phyloP scores from a whole-genome alignment of 257 asterid genomes.

The Solanum etuberosum region DNA sequence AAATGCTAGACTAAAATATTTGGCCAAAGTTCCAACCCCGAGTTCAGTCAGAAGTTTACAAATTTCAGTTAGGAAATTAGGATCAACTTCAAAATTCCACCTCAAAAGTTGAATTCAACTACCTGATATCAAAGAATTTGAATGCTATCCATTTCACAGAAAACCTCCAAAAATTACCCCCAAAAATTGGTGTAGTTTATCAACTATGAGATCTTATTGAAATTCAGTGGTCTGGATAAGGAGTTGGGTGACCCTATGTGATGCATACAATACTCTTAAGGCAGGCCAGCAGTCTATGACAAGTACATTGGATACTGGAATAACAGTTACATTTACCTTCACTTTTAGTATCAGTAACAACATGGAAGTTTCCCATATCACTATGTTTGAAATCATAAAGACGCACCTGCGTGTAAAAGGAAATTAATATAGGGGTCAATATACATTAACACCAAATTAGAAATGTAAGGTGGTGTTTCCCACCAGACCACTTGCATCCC shows the following conservation, averaged over 20 bases:
- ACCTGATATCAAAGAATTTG: not conserved
- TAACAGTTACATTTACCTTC: slow-evolving; percentile 44
- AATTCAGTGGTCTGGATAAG: not conserved
- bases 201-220: not conserved
- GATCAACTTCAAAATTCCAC: not conserved
- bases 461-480: slow-evolving; percentile 24
- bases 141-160: not conserved
- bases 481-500: slow-evolving; percentile 79
- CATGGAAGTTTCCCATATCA: slow-evolving; percentile 34
- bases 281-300: not conserved
- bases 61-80: not conserved
- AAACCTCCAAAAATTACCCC: not conserved
- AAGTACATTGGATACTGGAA: not conserved
- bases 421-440: slow-evolving; percentile 5
- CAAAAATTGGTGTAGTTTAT: not conserved
- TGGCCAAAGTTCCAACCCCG: not conserved
- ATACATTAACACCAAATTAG: slow-evolving; percentile 7
- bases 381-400: slow-evolving; percentile 44
- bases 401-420: slow-evolving; percentile 38
- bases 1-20: not conserved
- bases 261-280: not conserved
- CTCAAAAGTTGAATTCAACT: not conserved
- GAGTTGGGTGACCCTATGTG: not conserved
- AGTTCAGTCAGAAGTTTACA: not conserved
- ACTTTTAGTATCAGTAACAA: slow-evolving; percentile 43